Evolutionary conservation across 148 eudicot species (phyloP), one percentile per base, ranked within the genome.

Genomic region (Cornus florida): DNA sequence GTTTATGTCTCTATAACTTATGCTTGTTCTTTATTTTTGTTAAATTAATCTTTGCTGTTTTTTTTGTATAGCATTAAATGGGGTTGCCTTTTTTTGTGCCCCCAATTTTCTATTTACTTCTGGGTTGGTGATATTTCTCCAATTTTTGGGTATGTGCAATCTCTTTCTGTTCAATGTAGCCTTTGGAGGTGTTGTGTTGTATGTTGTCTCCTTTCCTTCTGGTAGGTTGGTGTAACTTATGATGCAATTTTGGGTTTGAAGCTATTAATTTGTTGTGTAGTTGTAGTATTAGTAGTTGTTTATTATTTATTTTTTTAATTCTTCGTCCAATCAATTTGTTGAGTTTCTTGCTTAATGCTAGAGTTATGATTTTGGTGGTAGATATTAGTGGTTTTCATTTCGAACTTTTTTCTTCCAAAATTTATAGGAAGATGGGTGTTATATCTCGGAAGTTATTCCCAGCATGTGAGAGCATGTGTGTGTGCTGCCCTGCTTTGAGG

Each of bases 401-500:
- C 69, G 56, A n/a, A n/a, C n/a, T n/a, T n/a, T n/a, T n/a, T n/a
- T n/a, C 38, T 48, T 19, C 0, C 9, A 62, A 62, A 10, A 4
- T 62, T n/a, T 62, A 2, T n/a, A 87, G 93, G 91, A 83, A 67
- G 82, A 91, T 93, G 97, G 98, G 99, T 71, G 78, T 91, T 80
- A 87, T 96, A 80, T 96, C 99, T 23, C 86, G 94, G 85, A 96
- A 94, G 81, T 71, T 96, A 75, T 92, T 94, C 84, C 98, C 98
- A 75, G 98, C 95, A 85, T 96, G 97, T 85, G 98, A 86, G 72
- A 91, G 86, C 57, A 90, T 96, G 95, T 96, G 99, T 74, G 83
- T 96, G 11, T 96, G 98, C 83, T 96, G 99, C 86, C 99, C 99
- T 80, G 95, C 99, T 81, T 71, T 96, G 84, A 87, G 95, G 82